Evolutionary conservation across 192 early-diverging fungal genomes (phyloP).

Genomic region (Mortierella claussenii): DNA sequence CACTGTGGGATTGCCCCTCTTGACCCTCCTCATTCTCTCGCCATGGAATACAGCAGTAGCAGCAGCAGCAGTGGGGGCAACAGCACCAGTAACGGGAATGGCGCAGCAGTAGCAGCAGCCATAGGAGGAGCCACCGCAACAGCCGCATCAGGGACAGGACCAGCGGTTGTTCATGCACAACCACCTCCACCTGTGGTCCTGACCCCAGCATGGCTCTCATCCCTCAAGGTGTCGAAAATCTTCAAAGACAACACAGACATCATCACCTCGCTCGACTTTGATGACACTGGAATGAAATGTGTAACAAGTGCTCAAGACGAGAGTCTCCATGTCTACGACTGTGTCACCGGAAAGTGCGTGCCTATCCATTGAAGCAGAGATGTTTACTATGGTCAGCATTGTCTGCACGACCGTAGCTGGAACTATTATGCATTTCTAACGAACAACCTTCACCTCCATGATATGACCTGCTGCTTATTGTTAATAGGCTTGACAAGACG

Average conservation of each 20-base stretch:
- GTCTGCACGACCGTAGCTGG: too few relatives aligned
- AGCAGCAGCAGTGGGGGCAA: constrained; percentile 7
- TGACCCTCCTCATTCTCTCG: not conserved
- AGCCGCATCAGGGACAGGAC: too few relatives aligned
- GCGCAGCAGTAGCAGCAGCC: not conserved
- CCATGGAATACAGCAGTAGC: constrained; percentile 6
- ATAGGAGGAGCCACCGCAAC: too few relatives aligned
- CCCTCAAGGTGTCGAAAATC: constrained; percentile 69
- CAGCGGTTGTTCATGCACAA: constrained; percentile 15
- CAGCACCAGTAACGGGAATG: not conserved
- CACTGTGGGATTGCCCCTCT: too few relatives aligned
- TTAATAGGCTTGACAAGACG: constrained; percentile 69
- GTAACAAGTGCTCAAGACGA: constrained; percentile 89
- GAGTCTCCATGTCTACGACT: constrained; percentile 87
- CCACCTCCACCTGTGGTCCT: constrained; percentile 37
- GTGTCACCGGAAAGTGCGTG: constrained; percentile 79
- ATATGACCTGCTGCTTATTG: too few relatives aligned
- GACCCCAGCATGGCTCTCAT: constrained; percentile 46
- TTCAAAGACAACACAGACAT: constrained; percentile 79
- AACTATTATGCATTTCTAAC: too few relatives aligned
- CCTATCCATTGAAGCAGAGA: too few relatives aligned
- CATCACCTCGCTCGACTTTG: constrained; percentile 88
- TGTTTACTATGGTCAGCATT: too few relatives aligned
- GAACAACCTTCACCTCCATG: too few relatives aligned
- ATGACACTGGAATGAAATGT: constrained; percentile 76